A percentile compares a stretch with the other conserved stretches of the same genome.
Conservation (phyloP, 2,329 filamentous ascomycete genomes). For the Xylariaceae sp. region DNA sequence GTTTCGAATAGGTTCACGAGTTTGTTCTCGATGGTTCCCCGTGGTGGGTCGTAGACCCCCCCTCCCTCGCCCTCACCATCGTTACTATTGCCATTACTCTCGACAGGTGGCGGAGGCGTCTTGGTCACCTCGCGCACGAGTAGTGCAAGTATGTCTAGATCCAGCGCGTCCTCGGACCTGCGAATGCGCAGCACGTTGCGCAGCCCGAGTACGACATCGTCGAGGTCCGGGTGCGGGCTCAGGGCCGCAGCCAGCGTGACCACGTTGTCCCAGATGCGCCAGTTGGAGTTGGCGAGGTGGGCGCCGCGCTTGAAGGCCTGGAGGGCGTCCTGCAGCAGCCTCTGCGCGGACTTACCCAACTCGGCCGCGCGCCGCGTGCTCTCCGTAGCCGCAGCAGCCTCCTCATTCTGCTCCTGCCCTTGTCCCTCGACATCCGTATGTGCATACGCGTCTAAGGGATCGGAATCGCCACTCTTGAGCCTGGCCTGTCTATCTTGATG, state of each 20-base stretch:
- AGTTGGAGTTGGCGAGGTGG: conserved; percentile 79
- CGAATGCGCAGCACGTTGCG: conserved; percentile 76
- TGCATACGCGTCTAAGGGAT: no score
- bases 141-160: conserved; percentile 70
- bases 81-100: conserved; percentile 33
- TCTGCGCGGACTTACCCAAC: conserved; percentile 53
- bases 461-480: conserved; percentile 20
- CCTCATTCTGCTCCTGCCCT: not conserved
- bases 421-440: not conserved
- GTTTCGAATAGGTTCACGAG: conserved; percentile 75
- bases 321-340: conserved; percentile 73
- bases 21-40: conserved; percentile 63
- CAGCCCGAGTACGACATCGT: conserved; percentile 76
- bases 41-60: conserved; percentile 46
- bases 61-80: not conserved
- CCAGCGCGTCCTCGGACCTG: conserved; percentile 76
- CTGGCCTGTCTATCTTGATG: conserved; percentile 31
- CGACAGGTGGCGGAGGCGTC: conserved; percentile 34
- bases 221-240: conserved; percentile 67
- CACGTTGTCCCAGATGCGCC: conserved; percentile 96
- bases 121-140: conserved; percentile 70
- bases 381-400: conserved; percentile 25
- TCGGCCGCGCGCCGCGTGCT: conserved; percentile 37
- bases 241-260: conserved; percentile 83
- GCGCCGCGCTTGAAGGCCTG: conserved; percentile 86